Conservation (phyloP, 176 grass and related monocot species). For the Musa schizocarpa region DNA sequence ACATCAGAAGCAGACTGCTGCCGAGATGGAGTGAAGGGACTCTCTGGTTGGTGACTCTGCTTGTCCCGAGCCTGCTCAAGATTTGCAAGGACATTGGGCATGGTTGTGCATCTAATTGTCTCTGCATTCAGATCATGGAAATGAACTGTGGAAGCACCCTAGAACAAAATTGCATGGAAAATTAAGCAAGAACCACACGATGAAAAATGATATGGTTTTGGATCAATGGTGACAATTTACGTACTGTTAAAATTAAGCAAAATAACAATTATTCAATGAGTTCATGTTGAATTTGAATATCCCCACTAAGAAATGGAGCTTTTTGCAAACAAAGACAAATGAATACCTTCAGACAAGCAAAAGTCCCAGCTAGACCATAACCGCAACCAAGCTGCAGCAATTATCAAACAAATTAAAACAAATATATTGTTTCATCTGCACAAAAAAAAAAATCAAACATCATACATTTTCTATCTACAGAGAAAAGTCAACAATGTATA, state of each 20-base stretch:
- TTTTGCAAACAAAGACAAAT: slow-evolving; percentile 12
- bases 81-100: slow-evolving; percentile 93
- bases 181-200: slow-evolving; percentile 17
- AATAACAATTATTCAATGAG: no score
- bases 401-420: slow-evolving; percentile 21
- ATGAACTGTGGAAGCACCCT: slow-evolving; percentile 83
- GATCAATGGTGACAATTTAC: no score
- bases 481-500: background rate
- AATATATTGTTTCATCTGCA: background rate
- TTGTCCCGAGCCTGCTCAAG: slow-evolving; percentile 71
- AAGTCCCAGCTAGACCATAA: slow-evolving; percentile 72
- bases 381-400: slow-evolving; percentile 80
- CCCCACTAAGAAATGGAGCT: no score
- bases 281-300: no score
- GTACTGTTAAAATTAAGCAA: no score
- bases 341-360: slow-evolving; percentile 81
- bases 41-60: slow-evolving; percentile 64
- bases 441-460: background rate
- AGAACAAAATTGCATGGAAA: slow-evolving; percentile 15
- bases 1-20: slow-evolving; percentile 50
- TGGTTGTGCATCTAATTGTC: slow-evolving; percentile 70
- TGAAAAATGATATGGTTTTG: no score
- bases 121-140: slow-evolving; percentile 93
- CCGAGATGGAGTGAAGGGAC: slow-evolving; percentile 82
- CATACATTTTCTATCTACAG: no score